Conservation (phyloP, 1,284 basidiomycete species). For the Trichosporon asahii region DNA sequence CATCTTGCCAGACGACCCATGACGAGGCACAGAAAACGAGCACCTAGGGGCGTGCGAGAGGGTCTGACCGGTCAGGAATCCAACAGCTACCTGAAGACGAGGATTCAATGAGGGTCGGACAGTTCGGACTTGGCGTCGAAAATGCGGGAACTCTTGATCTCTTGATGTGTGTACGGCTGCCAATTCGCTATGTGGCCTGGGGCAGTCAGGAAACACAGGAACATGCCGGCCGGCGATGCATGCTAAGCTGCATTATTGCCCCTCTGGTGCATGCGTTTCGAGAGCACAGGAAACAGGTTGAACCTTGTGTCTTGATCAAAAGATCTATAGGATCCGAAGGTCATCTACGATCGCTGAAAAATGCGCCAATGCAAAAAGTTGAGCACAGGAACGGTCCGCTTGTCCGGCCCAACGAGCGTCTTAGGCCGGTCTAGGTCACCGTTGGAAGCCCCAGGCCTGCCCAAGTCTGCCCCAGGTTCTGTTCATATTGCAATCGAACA, state of each 20-base stretch:
- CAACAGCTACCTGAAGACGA: not conserved
- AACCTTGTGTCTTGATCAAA: slow-evolving; percentile 4
- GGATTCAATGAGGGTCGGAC: not conserved
- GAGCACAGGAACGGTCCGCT: not conserved
- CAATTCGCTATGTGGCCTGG: not conserved
- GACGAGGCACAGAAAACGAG: not conserved
- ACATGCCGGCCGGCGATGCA: not conserved
- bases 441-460: not conserved
- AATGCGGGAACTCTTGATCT: not conserved
- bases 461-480: not conserved
- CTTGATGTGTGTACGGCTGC: not conserved
- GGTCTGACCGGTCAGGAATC: not conserved
- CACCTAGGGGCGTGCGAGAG: slow-evolving; percentile 2
- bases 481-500: not conserved
- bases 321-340: not conserved
- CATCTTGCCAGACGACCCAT: not conserved
- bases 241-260: not conserved
- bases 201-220: not conserved
- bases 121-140: slow-evolving; percentile 5
- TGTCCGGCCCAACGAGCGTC: not conserved
- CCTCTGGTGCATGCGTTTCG: slow-evolving; percentile 2
- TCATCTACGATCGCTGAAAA: slow-evolving; percentile 4
- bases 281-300: not conserved
- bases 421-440: not conserved
- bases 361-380: not conserved